A percentile compares a stretch with the other conserved stretches of the same genome.
Evolutionary conservation across 768 basidiomycete genomes (phyloP).

Genomic region (Podaxis sp.): DNA sequence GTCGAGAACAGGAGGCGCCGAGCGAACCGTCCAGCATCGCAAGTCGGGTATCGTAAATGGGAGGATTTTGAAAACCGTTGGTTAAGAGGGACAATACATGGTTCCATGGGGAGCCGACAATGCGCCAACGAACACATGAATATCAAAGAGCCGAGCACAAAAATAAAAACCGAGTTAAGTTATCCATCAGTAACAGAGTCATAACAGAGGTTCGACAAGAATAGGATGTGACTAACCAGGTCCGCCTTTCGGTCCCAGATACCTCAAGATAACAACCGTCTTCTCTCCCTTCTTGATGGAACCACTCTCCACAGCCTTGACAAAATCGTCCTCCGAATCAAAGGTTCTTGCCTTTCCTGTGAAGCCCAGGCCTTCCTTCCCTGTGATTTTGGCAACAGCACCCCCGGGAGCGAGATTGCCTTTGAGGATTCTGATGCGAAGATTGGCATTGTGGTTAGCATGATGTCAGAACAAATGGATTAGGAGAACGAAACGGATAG

Average conservation of each 20-base stretch:
- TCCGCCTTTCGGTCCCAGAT: conserved; percentile 96
- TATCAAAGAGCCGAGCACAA: background rate
- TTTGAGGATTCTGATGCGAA: conserved; percentile 66
- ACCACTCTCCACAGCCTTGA: conserved; percentile 83
- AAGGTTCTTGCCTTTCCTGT: conserved; percentile 92
- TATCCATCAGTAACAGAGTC: conserved; percentile 10
- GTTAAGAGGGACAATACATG: background rate
- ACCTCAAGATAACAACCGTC: conserved; percentile 92
- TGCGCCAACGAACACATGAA: background rate
- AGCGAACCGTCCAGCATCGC: background rate
- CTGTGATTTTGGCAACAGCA: conserved; percentile 96
- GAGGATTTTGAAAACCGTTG: background rate
- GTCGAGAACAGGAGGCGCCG: background rate
- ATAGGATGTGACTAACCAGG: conserved; percentile 59
- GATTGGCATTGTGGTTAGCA: background rate
- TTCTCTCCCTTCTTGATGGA: conserved; percentile 94
- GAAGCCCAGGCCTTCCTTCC: conserved; percentile 90
- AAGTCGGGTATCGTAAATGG: background rate
- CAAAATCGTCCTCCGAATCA: conserved; percentile 86
- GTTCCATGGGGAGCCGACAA: background rate
- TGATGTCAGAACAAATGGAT: background rate
- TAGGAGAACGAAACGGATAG: background rate
- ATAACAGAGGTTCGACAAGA: conserved; percentile 8
- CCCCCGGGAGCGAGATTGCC: conserved; percentile 94
- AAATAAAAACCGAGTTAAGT: conserved; percentile 5